A percentile compares a stretch with the other conserved stretches of the same genome.
phyloP scores from a whole-genome alignment of 2,329 filamentous ascomycete species.

The Arthroderma sp. region DNA sequence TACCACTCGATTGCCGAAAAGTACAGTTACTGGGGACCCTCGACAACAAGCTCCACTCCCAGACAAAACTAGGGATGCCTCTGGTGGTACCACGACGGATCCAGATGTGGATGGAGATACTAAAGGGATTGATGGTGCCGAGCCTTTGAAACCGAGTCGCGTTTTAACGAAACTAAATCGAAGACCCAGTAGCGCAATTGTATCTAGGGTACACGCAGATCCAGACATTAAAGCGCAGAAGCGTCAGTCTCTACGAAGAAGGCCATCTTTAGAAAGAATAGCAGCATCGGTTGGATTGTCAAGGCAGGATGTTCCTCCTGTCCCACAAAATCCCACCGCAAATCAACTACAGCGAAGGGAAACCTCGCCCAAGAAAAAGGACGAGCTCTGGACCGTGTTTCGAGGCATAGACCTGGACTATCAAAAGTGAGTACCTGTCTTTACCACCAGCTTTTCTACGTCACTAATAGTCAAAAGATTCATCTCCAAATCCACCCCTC shows the following conservation, averaged over 20 bases:
- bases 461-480: slow-evolving; percentile 38
- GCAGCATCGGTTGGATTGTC: slow-evolving; percentile 30
- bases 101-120: no score
- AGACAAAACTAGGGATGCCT: no score
- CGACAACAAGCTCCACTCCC: no score
- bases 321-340: slow-evolving; percentile 31
- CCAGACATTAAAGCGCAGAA: slow-evolving; percentile 22
- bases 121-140: no score
- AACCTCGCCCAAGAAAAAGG: slow-evolving; percentile 44
- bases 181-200: slow-evolving; percentile 29
- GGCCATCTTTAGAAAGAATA: slow-evolving; percentile 35
- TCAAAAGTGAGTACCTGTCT: slow-evolving; percentile 38
- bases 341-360: slow-evolving; percentile 9
- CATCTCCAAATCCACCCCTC: slow-evolving; percentile 54
- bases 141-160: no score
- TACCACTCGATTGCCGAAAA: no score
- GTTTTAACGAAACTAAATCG: slow-evolving; percentile 20
- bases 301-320: slow-evolving; percentile 34
- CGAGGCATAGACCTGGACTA: slow-evolving; percentile 55
- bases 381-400: slow-evolving; percentile 58
- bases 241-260: slow-evolving; percentile 27
- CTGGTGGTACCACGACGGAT: no score
- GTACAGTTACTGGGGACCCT: no score
- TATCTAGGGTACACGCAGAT: slow-evolving; percentile 23
- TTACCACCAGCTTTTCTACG: slow-evolving; percentile 6